Evolutionary conservation across 352 stramenopile species (phyloP).

Genomic region (Globisporangium cederbergense): DNA sequence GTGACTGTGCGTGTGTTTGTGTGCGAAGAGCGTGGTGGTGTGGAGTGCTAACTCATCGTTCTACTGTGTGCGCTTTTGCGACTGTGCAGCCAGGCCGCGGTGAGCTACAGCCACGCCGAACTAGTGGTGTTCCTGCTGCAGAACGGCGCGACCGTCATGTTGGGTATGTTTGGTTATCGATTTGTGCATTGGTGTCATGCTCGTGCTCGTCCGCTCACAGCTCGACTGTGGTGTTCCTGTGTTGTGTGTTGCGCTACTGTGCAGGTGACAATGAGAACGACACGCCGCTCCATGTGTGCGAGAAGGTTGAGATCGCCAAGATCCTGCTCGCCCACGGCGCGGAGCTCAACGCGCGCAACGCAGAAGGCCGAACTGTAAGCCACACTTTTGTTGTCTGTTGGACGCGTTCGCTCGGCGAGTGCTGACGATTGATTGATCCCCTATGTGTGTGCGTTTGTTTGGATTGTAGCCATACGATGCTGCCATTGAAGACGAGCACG

Average conservation of each 20-base stretch:
- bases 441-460: slow-evolving; percentile 4
- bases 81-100: slow-evolving; percentile 45
- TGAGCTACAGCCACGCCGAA: slow-evolving; percentile 70
- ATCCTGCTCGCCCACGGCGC: slow-evolving; percentile 53
- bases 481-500: slow-evolving; percentile 62
- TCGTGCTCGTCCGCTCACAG: not conserved
- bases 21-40: not conserved
- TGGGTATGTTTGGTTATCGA: slow-evolving; percentile 25
- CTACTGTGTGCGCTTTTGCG: not conserved
- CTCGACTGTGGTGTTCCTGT: not conserved
- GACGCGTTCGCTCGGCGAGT: not conserved
- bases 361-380: slow-evolving; percentile 43
- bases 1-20: too few species aligned
- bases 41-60: not conserved
- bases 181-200: not conserved
- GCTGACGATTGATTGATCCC: not conserved
- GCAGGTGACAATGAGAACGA: slow-evolving; percentile 61
- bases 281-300: slow-evolving; percentile 61
- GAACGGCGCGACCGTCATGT: slow-evolving; percentile 33
- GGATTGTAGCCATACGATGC: slow-evolving; percentile 42
- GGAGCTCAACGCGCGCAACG: slow-evolving; percentile 62
- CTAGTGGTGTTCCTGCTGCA: slow-evolving; percentile 46
- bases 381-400: slow-evolving; percentile 9
- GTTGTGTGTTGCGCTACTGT: not conserved
- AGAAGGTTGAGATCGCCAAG: slow-evolving; percentile 55